Base-by-base conservation (phyloP, 2,329 filamentous ascomycete genomes). In the Fusarium torulosum region DNA sequence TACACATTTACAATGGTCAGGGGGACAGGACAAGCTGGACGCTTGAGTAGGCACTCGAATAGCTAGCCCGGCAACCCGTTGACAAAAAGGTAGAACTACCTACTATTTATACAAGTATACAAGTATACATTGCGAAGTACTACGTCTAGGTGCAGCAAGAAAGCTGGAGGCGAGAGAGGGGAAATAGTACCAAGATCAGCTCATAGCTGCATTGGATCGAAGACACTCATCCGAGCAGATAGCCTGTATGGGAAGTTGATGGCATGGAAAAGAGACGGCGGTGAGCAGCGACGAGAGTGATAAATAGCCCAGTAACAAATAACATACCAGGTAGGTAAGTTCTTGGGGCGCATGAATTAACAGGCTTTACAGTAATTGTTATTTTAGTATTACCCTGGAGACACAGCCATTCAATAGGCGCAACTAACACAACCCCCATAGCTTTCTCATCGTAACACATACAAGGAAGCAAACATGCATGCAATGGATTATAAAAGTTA, bases 121-220 rank as follows among this genome's bases (percentile, higher is more conserved):
- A 29, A 29, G 27, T 29, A 23, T 29, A 29, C 27, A 13, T 29
- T 5, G 7, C 7, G 17, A 17, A 37, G 35, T 37, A 37, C 35
- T 19, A 19, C 35, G 17, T 19, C 35, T 37, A 37, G 35, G 35
- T 45, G 51, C 46, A 50, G 49, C 44, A 46, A 53, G 45, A 7
- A 65, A 64, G 20, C 29, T 54, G 31, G 47, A 47, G 57, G 42
- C 20, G 44, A 38, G 56, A 54, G 46, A 57, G 53, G 63, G 53
- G 31, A 40, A 49, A 56, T 35, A 53, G 56, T 35, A 49, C 44
- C 55, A 52, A 38, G 38, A 69, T 72, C 69, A 72, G 67, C 51
- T 70, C 67, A 72, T 66, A 56, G 41, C 55, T 69, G 50, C 59
- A 58, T 42, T 53, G 21, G 64, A 64, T 40, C 55, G 40, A 60